These are phyloP conservation scores for Trichoderma parareesei DNA, from an alignment of 495 filamentous ascomycete species.

Conservation along the genomic window DNA sequence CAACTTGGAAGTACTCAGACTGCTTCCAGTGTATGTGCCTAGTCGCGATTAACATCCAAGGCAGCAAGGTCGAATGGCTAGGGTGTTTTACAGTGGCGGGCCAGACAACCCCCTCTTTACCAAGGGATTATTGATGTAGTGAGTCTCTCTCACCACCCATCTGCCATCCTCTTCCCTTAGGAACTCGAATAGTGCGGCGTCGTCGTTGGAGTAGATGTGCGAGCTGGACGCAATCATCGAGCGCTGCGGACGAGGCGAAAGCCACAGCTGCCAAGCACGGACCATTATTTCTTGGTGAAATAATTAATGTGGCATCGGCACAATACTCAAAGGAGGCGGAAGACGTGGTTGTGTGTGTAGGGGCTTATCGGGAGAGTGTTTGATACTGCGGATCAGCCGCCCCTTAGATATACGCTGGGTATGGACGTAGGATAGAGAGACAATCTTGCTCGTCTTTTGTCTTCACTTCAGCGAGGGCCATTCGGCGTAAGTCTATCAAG, in stretches of 20 bases:
- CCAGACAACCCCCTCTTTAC: slow-evolving; percentile 12
- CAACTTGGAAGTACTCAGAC: slow-evolving; percentile 24
- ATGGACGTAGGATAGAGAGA: no score
- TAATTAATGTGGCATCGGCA: neutral
- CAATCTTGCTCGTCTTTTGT: no score
- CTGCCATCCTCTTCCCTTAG: slow-evolving; percentile 4
- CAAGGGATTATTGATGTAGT: slow-evolving; percentile 9
- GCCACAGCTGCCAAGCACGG: slow-evolving; percentile 12
- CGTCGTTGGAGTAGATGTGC: neutral
- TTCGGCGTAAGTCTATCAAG: no score
- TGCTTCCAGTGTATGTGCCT: slow-evolving; percentile 17
- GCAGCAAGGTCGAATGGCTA: neutral
- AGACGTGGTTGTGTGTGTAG: neutral
- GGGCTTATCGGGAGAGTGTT: no score
- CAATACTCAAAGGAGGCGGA: no score
- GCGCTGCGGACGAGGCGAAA: slow-evolving; percentile 13
- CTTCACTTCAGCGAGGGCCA: no score
- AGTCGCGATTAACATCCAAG: neutral
- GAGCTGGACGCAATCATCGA: neutral
- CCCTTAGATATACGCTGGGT: no score
- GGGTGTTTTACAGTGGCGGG: neutral
- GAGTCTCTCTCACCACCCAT: slow-evolving; percentile 9
- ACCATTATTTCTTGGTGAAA: neutral
- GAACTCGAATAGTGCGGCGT: slow-evolving; percentile 13
- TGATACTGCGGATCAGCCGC: no score